A percentile compares a stretch with the other conserved stretches of the same genome.
phyloP scores from a whole-genome alignment of 2,329 filamentous ascomycete genomes.

The Verticillium nonalfalfae region DNA sequence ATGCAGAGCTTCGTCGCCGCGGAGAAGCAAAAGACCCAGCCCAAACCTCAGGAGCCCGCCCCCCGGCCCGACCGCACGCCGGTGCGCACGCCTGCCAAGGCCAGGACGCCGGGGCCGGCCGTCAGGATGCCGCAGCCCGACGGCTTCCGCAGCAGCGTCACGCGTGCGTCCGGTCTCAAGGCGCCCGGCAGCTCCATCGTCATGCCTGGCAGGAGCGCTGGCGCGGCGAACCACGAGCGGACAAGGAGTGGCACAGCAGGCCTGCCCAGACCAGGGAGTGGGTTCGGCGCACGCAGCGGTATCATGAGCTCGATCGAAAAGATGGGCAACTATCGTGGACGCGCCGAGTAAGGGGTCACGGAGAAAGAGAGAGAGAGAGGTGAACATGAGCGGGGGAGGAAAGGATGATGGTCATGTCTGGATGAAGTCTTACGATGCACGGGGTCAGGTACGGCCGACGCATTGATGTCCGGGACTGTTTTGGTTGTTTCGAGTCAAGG shows the following conservation, averaged over 20 bases:
- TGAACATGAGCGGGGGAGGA: background rate
- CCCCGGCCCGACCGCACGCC: conserved; percentile 12
- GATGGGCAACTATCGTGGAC: conserved; percentile 63
- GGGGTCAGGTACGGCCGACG: background rate
- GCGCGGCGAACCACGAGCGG: conserved; percentile 35
- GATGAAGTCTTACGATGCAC: conserved; percentile 1
- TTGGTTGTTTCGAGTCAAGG: background rate
- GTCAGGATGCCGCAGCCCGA: conserved; percentile 27
- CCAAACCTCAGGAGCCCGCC: conserved; percentile 12
- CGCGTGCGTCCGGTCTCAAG: conserved; percentile 51
- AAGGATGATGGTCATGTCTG: background rate
- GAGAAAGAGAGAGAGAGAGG: background rate
- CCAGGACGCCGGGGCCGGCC: conserved; percentile 11
- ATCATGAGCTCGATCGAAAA: conserved; percentile 83
- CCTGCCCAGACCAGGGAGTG: conserved; percentile 43
- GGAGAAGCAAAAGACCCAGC: conserved; percentile 1
- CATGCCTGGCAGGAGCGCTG: conserved; percentile 39
- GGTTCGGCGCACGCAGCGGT: conserved; percentile 50
- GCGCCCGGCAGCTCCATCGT: conserved; percentile 46
- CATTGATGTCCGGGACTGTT: background rate
- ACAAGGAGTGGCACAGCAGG: conserved; percentile 28
- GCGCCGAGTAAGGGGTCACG: conserved; percentile 19
- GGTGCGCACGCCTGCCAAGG: conserved; percentile 3
- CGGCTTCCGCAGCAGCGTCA: conserved; percentile 46
- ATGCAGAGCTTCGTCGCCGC: conserved; percentile 48